Percentiles rank a stretch among this genome's conserved stretches.
phyloP scores from a whole-genome alignment of 768 basidiomycete genomes.

The Pulveroboletus sp. region DNA sequence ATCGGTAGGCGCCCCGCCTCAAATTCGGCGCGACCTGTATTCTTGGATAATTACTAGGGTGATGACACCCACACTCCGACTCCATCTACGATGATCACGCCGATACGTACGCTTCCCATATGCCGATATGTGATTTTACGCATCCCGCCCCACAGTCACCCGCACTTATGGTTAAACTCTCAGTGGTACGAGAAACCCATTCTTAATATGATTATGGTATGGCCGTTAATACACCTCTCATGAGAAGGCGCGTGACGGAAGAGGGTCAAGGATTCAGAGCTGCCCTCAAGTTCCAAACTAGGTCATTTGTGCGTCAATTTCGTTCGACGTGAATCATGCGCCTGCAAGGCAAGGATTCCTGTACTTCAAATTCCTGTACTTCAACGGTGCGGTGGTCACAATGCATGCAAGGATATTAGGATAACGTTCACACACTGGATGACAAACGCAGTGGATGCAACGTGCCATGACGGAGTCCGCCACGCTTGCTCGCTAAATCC shows the following conservation, averaged over 20 bases:
- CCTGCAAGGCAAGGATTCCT: too few species aligned
- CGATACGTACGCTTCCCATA: conserved; percentile 1
- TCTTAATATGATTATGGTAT: conserved; percentile 16
- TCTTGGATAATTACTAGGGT: conserved; percentile 20
- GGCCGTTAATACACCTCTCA: not conserved
- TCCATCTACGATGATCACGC: conserved; percentile 3
- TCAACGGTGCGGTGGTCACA: too few species aligned
- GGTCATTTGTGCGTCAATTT: too few species aligned
- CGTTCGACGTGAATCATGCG: too few species aligned
- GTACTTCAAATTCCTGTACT: too few species aligned
- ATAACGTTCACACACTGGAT: too few species aligned
- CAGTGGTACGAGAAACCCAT: conserved; percentile 4
- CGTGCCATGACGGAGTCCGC: too few species aligned
- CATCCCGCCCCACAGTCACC: conserved; percentile 15
- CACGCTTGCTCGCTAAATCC: too few species aligned
- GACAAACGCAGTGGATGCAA: too few species aligned
- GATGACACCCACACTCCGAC: not conserved
- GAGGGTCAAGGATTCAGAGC: too few species aligned
- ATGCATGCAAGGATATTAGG: too few species aligned
- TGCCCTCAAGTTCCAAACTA: too few species aligned
- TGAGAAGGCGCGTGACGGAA: not conserved
- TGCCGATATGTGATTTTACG: not conserved
- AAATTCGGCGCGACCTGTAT: conserved; percentile 7
- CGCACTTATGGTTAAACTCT: conserved; percentile 24
- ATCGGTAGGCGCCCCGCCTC: conserved; percentile 1